Evolutionary conservation across 495 filamentous ascomycete genomes (phyloP).

Genomic region (Daldinia loculata): DNA sequence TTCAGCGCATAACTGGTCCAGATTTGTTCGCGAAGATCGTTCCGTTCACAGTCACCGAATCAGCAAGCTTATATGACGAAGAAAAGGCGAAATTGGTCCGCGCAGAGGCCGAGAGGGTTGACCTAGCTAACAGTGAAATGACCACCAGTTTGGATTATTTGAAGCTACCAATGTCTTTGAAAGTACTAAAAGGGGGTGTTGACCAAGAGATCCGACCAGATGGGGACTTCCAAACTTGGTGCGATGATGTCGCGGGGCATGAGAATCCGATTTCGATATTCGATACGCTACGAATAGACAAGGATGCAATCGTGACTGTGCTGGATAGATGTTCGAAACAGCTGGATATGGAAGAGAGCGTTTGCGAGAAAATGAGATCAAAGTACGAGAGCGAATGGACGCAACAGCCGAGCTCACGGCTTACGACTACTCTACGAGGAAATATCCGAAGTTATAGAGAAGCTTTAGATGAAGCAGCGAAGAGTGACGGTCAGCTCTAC

Average conservation of each 20-base stretch:
- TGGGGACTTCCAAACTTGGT: constrained; percentile 92
- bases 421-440: constrained; percentile 85
- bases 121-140: constrained; percentile 93
- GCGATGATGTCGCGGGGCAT: constrained; percentile 86
- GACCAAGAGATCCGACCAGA: constrained; percentile 90
- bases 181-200: constrained; percentile 90
- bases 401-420: constrained; percentile 89
- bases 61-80: constrained; percentile 96
- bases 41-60: constrained; percentile 94
- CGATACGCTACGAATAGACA: constrained; percentile 78
- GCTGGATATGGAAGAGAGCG: constrained; percentile 93
- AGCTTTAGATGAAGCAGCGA: constrained; percentile 86
- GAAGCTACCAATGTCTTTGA: constrained; percentile 85
- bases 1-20: constrained; percentile 93
- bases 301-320: constrained; percentile 71
- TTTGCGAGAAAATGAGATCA: constrained; percentile 98
- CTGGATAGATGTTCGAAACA: constrained; percentile 85
- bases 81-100: constrained; percentile 96
- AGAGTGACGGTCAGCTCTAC: constrained; percentile 87
- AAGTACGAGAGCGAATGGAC: constrained; percentile 98
- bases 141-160: constrained; percentile 93
- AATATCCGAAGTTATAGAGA: constrained; percentile 88
- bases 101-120: constrained; percentile 91
- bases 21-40: constrained; percentile 98
- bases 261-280: constrained; percentile 76